Base-by-base conservation (phyloP, 768 basidiomycete species). In the Hemileccinum impolitum region DNA sequence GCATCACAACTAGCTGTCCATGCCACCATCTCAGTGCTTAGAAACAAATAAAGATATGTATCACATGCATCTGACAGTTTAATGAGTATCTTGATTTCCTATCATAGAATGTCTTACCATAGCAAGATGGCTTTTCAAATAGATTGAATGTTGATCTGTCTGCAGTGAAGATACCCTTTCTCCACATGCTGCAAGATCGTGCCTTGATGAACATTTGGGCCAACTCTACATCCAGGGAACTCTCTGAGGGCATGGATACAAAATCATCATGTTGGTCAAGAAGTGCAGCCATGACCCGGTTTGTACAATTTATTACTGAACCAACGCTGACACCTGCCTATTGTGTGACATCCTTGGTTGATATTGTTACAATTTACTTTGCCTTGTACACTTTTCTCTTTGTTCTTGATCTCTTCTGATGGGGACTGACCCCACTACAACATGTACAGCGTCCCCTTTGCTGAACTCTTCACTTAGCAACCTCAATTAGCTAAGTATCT, bases 1-100 rank as follows among this genome's bases (percentile, higher is more conserved):
- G 42, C 17, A 65, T 53, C 1, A 57, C 60, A 6, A 65, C 58
- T 5, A 62, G 45, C 67, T 66, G 31, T n/a, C 15, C 14, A 36
- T 36, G 13, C 5, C 9, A 28, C n/a, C n/a, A n/a, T n/a, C n/a
- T n/a, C n/a, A 28, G 26, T 28, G 9, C 5, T 28, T 36, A 7
- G 15, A n/a, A 36, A n/a, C 15, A 36, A 15, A 11, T 19, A 28
- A 4, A 5, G 26, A 28, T 9, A 6, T 17, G 14, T n/a, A 15
- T n/a, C 17, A 34, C 21, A 14, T 19, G n/a, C n/a, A 53, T 47
- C 38, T 53, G 47, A 21, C 47, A 48, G 14, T 51, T 45, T 3
- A 55, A 7, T 0, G 19, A 55, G 15, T 40, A 55, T 3, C 5
- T 30, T 12, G 32, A 30, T 11, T 55, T 55, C 13, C 36, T 6